A percentile compares a stretch with the other conserved stretches of the same genome.
These are phyloP conservation scores for Leishmania lainsoni DNA, from an alignment of 208 protist species.

Conservation along the genomic window DNA sequence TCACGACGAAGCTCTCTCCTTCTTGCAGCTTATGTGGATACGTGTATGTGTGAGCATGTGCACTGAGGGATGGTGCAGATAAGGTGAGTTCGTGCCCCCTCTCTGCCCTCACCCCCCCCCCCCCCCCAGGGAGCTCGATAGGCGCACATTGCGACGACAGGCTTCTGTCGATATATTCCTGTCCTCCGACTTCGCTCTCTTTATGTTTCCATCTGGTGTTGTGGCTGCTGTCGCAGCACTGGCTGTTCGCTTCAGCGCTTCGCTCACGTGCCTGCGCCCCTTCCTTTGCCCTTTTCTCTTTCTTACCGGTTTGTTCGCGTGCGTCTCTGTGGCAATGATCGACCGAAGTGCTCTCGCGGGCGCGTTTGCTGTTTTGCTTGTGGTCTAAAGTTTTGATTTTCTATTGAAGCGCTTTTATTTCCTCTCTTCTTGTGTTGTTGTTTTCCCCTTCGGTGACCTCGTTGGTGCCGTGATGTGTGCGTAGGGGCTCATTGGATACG, in stretches of 20 bases:
- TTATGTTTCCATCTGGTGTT: not conserved
- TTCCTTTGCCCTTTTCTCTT: not conserved
- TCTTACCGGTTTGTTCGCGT: not conserved
- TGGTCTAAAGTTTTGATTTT: no score
- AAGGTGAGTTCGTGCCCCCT: no score
- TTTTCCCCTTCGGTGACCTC: not conserved
- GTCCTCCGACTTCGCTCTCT: not conserved
- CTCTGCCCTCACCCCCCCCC: no score
- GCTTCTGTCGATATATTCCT: not conserved
- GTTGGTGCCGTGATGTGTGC: not conserved
- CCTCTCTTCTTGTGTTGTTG: not conserved
- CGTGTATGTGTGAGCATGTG: no score
- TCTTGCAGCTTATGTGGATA: not conserved
- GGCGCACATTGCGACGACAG: no score
- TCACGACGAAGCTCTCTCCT: not conserved
- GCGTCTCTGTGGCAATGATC: not conserved
- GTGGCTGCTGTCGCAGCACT: not conserved
- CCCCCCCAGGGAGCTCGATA: no score
- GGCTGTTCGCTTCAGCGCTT: not conserved
- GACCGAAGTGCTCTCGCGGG: no score
- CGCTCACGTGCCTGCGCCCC: no score
- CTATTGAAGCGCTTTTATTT: not conserved
- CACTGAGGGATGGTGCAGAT: no score
- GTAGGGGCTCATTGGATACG: not conserved
- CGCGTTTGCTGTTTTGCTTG: no score